Conservation (phyloP, 2,329 filamentous ascomycete species). For the Hawksworthiomyces lignivorus region DNA sequence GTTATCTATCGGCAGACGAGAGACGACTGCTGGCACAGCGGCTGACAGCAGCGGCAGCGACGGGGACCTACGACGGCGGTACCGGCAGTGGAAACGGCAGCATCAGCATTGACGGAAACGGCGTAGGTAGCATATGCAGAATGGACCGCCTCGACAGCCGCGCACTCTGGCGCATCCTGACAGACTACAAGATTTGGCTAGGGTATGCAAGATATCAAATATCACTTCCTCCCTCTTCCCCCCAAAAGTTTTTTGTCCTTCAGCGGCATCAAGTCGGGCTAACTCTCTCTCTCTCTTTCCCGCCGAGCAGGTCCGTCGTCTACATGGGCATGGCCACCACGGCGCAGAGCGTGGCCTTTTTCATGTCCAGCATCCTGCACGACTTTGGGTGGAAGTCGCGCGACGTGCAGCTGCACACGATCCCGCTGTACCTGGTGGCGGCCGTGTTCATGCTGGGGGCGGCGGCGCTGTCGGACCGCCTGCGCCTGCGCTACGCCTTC, state of each 20-base stretch:
- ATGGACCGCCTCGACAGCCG: constrained; percentile 22
- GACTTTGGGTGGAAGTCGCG: constrained; percentile 27
- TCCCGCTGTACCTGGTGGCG: constrained; percentile 30
- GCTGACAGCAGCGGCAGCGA: constrained; percentile 22
- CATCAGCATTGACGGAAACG: too few relatives aligned
- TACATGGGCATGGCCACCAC: constrained; percentile 2
- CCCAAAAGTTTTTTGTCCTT: too few relatives aligned
- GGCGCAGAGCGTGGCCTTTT: constrained; percentile 19
- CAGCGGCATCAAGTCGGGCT: too few relatives aligned
- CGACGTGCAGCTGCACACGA: constrained; percentile 27
- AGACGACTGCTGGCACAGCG: constrained; percentile 25
- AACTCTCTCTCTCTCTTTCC: too few relatives aligned
- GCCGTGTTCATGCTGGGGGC: constrained; percentile 20
- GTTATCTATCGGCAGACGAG: constrained; percentile 36
- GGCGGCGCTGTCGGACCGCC: constrained; percentile 4
- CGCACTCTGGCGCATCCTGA: constrained; percentile 23
- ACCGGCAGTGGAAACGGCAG: too few relatives aligned
- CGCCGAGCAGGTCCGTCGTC: constrained; percentile 3
- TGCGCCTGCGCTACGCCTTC: constrained; percentile 20
- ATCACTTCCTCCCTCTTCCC: too few relatives aligned
- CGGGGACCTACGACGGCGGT: too few relatives aligned
- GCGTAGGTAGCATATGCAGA: too few relatives aligned
- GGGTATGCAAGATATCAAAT: too few relatives aligned
- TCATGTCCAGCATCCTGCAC: constrained; percentile 30
- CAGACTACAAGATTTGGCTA: constrained; percentile 33